Conservation (phyloP, 2,329 filamentous ascomycete species). For the Penicillium sp. region DNA sequence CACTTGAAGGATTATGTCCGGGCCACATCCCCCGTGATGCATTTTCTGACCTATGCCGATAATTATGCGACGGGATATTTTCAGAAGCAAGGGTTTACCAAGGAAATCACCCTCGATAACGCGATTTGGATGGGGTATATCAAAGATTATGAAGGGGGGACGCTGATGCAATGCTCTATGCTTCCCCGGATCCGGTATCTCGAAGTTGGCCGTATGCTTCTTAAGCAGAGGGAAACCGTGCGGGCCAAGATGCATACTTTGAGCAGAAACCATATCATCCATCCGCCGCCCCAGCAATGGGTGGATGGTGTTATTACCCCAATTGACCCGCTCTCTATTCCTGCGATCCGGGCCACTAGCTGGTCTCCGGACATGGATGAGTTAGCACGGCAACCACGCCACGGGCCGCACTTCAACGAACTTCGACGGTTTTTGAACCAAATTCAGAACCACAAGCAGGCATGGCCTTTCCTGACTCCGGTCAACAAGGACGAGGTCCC, state of each 20-base stretch:
- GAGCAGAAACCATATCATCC: conserved; percentile 81
- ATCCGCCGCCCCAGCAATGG: conserved; percentile 83
- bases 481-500: conserved; percentile 94
- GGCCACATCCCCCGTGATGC: conserved; percentile 93
- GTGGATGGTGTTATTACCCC: conserved; percentile 66
- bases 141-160: conserved; percentile 98
- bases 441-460: conserved; percentile 85
- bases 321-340: conserved; percentile 82
- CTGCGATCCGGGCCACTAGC: conserved; percentile 84
- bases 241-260: conserved; percentile 92
- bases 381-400: conserved; percentile 86
- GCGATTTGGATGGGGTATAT: conserved; percentile 99
- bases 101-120: conserved; percentile 90
- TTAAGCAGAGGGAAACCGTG: conserved; percentile 95
- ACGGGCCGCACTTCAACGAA: conserved; percentile 94
- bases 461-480: conserved; percentile 92
- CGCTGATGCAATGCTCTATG: conserved; percentile 99
- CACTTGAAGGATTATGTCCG: conserved; percentile 98
- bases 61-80: conserved; percentile 99
- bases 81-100: conserved; percentile 98
- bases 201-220: conserved; percentile 85
- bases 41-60: conserved; percentile 97
- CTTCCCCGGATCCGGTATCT: conserved; percentile 91
- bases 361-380: conserved; percentile 99
- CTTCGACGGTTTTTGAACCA: conserved; percentile 90